phyloP scores from a whole-genome alignment of 495 filamentous ascomycete species.

The Penicillium herquei region DNA sequence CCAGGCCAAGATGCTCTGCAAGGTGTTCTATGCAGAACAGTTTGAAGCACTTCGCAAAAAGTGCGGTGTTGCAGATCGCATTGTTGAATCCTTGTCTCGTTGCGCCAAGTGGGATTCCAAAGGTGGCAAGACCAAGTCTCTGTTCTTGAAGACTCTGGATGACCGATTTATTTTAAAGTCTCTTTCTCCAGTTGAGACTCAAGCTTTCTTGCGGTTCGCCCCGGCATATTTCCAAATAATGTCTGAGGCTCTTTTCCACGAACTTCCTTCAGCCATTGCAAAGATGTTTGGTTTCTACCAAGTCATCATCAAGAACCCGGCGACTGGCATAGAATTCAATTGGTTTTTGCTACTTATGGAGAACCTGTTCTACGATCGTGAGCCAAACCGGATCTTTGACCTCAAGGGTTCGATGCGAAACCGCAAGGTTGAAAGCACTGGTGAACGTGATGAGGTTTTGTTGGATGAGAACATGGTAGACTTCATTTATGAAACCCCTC shows the following conservation, averaged over 20 bases:
- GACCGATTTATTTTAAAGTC: constrained; percentile 92
- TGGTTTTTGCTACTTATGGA: constrained; percentile 96
- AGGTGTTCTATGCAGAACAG: constrained; percentile 96
- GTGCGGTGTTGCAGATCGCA: constrained; percentile 88
- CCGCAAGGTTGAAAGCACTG: constrained; percentile 90
- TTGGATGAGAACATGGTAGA: constrained; percentile 99
- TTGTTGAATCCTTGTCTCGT: constrained; percentile 90
- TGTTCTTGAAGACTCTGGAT: constrained; percentile 97
- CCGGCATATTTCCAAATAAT: constrained; percentile 97
- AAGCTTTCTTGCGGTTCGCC: constrained; percentile 91
- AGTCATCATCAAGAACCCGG: constrained; percentile 91
- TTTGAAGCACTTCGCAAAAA: constrained; percentile 93
- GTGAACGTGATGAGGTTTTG: constrained; percentile 92
- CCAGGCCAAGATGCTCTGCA: constrained; percentile 90
- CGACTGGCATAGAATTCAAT: constrained; percentile 89
- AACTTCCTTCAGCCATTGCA: constrained; percentile 93
- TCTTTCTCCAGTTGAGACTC: constrained; percentile 83
- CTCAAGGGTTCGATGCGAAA: constrained; percentile 99
- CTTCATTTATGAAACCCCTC: constrained; percentile 94
- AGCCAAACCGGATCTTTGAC: constrained; percentile 90
- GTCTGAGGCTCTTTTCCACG: constrained; percentile 93
- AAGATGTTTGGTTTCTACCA: constrained; percentile 99
- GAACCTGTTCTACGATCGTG: constrained; percentile 96
- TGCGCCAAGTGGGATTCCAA: constrained; percentile 99
- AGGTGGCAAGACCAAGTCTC: constrained; percentile 94